Conservation (phyloP, 495 filamentous ascomycete genomes). For the Hamigera avellanea region DNA sequence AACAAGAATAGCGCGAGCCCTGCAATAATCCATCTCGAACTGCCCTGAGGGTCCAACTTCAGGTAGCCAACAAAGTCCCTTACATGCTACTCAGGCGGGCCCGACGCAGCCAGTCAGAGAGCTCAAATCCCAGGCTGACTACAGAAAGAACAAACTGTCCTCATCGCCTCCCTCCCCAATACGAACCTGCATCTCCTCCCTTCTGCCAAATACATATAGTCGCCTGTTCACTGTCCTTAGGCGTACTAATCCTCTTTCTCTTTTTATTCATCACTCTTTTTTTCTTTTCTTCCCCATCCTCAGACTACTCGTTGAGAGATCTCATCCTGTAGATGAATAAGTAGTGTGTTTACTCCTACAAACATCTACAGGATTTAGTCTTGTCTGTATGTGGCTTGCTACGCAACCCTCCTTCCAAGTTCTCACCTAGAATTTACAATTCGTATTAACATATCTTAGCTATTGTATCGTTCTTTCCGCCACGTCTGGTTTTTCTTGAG, state of each 20-base stretch:
- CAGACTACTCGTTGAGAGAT: neutral
- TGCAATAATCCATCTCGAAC: neutral
- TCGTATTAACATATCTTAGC: no score
- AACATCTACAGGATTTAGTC: no score
- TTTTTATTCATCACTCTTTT: neutral
- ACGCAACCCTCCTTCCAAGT: no score
- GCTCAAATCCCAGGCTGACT: conserved; percentile 12
- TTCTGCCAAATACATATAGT: conserved; percentile 1
- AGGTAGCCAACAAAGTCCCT: conserved; percentile 5
- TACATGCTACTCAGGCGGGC: conserved; percentile 10
- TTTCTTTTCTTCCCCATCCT: conserved; percentile 1
- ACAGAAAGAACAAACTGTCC: conserved; percentile 41
- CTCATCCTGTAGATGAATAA: no score
- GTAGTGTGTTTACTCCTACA: no score
- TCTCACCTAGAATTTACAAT: conserved; percentile 2
- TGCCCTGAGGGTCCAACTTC: no score
- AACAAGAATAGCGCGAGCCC: neutral
- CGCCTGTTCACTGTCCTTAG: neutral
- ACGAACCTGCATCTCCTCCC: conserved; percentile 3
- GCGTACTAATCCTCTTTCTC: neutral
- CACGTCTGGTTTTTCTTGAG: neutral
- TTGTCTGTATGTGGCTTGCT: no score
- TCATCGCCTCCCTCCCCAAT: conserved; percentile 15
- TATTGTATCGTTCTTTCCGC: conserved; percentile 1
- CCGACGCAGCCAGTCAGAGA: conserved; percentile 17